These are phyloP conservation scores for Hyphopichia wangnamkhiaoensis DNA, from an alignment of 1,139 yeast genomes.

Conservation along the genomic window DNA sequence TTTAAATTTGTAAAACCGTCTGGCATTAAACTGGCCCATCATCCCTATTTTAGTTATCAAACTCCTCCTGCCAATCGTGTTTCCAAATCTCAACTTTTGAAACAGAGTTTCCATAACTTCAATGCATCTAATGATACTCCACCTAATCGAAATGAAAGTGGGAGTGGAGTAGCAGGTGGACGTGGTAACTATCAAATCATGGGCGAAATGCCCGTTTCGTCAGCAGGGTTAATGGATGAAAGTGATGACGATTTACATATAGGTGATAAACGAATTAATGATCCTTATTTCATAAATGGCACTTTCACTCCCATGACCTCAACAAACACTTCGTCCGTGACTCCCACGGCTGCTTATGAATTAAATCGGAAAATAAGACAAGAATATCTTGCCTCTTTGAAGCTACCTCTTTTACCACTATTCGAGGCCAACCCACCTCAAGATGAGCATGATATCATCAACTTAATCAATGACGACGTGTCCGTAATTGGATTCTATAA, in stretches of 20 bases:
- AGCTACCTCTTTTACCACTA: constrained; percentile 22
- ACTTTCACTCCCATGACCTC: not conserved
- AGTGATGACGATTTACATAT: constrained; percentile 32
- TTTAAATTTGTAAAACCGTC: constrained; percentile 33
- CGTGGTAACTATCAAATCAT: constrained; percentile 26
- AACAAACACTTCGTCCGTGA: not conserved
- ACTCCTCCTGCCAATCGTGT: constrained; percentile 17
- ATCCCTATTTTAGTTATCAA: constrained; percentile 17
- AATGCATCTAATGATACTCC: constrained; percentile 7
- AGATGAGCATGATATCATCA: constrained; percentile 17
- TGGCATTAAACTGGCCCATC: not conserved
- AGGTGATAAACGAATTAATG: constrained; percentile 44
- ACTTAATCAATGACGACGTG: constrained; percentile 20
- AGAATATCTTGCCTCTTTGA: constrained; percentile 14
- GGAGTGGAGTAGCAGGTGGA: constrained; percentile 1
- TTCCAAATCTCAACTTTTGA: constrained; percentile 13
- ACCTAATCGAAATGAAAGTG: not conserved
- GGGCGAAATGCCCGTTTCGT: constrained; percentile 37
- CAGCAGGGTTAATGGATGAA: constrained; percentile 43
- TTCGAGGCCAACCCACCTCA: constrained; percentile 10
- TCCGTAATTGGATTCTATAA: constrained; percentile 28
- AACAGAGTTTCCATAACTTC: constrained; percentile 16
- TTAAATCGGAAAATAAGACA: constrained; percentile 9
- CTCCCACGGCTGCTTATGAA: not conserved
- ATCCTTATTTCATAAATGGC: constrained; percentile 30